A percentile compares a stretch with the other conserved stretches of the same genome.
Evolutionary conservation across 163 green algal genomes (phyloP).

Genomic region (Prototheca stagnorum): DNA sequence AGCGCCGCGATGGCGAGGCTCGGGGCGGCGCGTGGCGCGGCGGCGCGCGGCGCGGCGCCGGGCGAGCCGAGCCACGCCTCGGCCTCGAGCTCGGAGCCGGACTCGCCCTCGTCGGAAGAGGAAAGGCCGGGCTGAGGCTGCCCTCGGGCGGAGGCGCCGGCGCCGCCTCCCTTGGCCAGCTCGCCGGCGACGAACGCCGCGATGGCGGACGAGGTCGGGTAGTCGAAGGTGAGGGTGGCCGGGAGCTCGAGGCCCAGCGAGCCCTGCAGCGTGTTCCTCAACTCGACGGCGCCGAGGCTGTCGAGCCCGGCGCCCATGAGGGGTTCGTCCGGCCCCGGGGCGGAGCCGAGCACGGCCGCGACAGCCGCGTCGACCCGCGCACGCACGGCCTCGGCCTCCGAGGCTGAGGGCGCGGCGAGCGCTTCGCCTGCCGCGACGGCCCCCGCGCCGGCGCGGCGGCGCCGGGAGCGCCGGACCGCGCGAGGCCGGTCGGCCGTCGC

Average conservation of each 20-base stretch:
- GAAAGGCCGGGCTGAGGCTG: not conserved
- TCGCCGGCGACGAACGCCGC: conserved; percentile 7
- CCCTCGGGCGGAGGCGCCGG: not conserved
- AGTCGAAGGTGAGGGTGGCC: conserved; percentile 23
- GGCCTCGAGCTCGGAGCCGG: not conserved
- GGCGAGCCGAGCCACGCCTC: not conserved
- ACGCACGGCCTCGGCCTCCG: conserved; percentile 11
- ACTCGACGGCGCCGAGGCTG: conserved; percentile 46
- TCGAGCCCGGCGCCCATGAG: conserved; percentile 77
- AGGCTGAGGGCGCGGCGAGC: not conserved
- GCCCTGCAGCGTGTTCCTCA: conserved; percentile 18
- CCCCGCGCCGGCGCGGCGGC: too few relatives aligned
- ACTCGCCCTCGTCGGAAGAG: not conserved
- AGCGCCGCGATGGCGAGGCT: too few relatives aligned
- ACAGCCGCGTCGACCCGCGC: conserved; percentile 7
- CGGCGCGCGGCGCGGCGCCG: not conserved
- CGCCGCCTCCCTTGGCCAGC: too few relatives aligned
- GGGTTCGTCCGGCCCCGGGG: too few relatives aligned
- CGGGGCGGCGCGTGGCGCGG: not conserved
- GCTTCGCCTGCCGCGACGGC: too few relatives aligned
- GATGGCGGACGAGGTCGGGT: conserved; percentile 3
- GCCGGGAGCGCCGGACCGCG: not conserved
- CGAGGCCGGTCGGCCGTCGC: too few relatives aligned
- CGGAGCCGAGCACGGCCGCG: too few relatives aligned
- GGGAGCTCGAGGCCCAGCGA: conserved; percentile 20